Evolutionary conservation across 2,329 filamentous ascomycete species (phyloP).

Genomic region (Penicillium nordicum): DNA sequence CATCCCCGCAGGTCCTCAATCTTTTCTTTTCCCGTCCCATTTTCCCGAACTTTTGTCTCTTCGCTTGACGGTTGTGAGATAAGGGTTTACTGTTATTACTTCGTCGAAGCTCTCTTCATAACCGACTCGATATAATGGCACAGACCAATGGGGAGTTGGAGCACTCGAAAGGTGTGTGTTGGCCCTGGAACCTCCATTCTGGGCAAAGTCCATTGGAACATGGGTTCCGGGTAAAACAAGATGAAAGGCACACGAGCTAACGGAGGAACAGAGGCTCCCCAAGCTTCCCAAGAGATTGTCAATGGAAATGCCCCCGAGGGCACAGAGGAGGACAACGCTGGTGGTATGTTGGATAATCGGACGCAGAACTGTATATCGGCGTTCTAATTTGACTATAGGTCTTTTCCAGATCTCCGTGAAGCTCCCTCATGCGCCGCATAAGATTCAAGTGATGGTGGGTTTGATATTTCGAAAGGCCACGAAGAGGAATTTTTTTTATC

Average conservation of each 20-base stretch:
- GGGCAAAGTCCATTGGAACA: slow-evolving; percentile 12
- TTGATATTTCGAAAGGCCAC: slow-evolving; percentile 4
- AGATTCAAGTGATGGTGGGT: slow-evolving; percentile 81
- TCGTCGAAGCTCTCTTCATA: slow-evolving; percentile 18
- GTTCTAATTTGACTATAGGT: slow-evolving; percentile 34
- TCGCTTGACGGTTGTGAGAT: slow-evolving; percentile 18
- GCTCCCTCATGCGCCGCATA: slow-evolving; percentile 73
- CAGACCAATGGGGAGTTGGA: slow-evolving; percentile 40
- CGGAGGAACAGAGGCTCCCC: slow-evolving; percentile 30
- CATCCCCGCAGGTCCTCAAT: slow-evolving; percentile 18
- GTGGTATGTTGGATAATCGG: slow-evolving; percentile 29
- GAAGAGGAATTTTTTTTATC: slow-evolving; percentile 13
- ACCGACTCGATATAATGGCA: slow-evolving; percentile 33
- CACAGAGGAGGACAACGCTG: slow-evolving; percentile 35
- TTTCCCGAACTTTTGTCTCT: slow-evolving; percentile 16
- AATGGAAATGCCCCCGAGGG: slow-evolving; percentile 36
- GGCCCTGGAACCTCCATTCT: slow-evolving; percentile 1
- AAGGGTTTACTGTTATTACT: slow-evolving; percentile 19
- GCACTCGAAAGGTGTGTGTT: slow-evolving; percentile 38
- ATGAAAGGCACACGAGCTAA: slow-evolving; percentile 9
- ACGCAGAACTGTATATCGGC: neutral
- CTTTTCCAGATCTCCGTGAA: slow-evolving; percentile 73
- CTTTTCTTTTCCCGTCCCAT: slow-evolving; percentile 15
- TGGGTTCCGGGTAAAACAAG: slow-evolving; percentile 1
- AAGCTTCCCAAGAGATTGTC: slow-evolving; percentile 27